phyloP scores from a whole-genome alignment of 2,329 filamentous ascomycete genomes.

The Neonectria sp. region DNA sequence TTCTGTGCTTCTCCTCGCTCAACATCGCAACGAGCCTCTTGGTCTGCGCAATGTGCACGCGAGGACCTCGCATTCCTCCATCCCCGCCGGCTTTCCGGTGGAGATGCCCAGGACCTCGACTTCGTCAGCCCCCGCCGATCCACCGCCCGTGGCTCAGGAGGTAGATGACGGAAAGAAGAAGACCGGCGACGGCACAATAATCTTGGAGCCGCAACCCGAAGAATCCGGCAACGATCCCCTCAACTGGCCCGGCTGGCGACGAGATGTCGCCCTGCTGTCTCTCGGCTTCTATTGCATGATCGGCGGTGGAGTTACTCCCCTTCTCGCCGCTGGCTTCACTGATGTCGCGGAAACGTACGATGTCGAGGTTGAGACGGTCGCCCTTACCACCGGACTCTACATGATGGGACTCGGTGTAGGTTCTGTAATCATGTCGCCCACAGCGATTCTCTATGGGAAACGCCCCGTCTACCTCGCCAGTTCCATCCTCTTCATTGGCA shows the following conservation, averaged over 20 bases:
- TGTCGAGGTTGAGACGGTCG: constrained; percentile 80
- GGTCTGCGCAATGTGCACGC: constrained; percentile 71
- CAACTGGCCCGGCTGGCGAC: constrained; percentile 89
- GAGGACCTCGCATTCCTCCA: constrained; percentile 71
- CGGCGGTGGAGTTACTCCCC: constrained; percentile 91
- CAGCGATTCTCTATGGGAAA: constrained; percentile 92
- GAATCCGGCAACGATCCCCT: constrained; percentile 92
- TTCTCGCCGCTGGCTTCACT: constrained; percentile 91
- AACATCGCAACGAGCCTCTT: constrained; percentile 71
- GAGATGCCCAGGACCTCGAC: constrained; percentile 52
- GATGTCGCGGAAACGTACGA: constrained; percentile 78
- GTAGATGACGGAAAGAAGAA: constrained; percentile 74
- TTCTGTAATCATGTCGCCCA: constrained; percentile 87
- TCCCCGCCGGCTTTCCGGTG: constrained; percentile 62
- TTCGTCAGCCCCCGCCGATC: constrained; percentile 31
- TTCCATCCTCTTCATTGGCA: constrained; percentile 81
- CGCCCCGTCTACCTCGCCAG: constrained; percentile 89
- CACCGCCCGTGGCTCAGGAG: constrained; percentile 32
- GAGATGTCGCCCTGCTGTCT: constrained; percentile 84
- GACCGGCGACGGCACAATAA: constrained; percentile 85
- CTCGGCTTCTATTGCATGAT: constrained; percentile 94
- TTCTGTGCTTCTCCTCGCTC: constrained; percentile 70
- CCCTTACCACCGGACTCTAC: constrained; percentile 91
- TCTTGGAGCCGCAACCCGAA: constrained; percentile 92
- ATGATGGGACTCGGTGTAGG: constrained; percentile 95